Conservation (phyloP, 352 stramenopile species). For the Globisporangium spiculum region DNA sequence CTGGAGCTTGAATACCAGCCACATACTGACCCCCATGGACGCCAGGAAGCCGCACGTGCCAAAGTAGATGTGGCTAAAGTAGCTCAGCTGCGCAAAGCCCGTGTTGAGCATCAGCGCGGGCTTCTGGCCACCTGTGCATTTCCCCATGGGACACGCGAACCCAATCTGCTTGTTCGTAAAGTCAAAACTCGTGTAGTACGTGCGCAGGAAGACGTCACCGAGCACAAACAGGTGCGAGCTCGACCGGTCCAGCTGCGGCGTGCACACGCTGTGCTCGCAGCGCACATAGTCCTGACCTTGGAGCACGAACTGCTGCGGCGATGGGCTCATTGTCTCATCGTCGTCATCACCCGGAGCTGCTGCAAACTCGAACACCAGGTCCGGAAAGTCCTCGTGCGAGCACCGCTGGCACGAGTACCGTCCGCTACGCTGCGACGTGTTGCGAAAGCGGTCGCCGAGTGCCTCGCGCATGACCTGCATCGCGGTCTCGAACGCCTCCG, state of each 20-base stretch:
- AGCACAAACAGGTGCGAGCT: slow-evolving; percentile 25
- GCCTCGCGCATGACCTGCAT: slow-evolving; percentile 21
- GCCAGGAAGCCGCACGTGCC: slow-evolving; percentile 7
- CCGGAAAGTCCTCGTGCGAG: slow-evolving; percentile 28
- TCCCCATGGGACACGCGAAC: slow-evolving; percentile 27
- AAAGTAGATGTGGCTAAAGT: slow-evolving; percentile 11
- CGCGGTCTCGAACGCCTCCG: slow-evolving; percentile 11
- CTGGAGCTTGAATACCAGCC: slow-evolving; percentile 2
- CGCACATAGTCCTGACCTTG: slow-evolving; percentile 38
- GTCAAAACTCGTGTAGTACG: slow-evolving; percentile 46
- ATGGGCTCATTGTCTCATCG: background rate
- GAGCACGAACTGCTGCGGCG: slow-evolving; percentile 23
- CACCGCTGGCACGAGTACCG: slow-evolving; percentile 27
- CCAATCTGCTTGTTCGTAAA: slow-evolving; percentile 23
- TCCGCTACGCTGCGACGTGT: slow-evolving; percentile 12
- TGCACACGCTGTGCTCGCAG: slow-evolving; percentile 29
- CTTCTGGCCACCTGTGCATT: slow-evolving; percentile 8
- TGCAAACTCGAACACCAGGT: slow-evolving; percentile 25
- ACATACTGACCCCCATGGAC: background rate
- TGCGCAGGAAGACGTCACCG: slow-evolving; percentile 34
- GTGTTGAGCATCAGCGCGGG: slow-evolving; percentile 9
- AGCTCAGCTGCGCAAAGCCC: slow-evolving; percentile 10
- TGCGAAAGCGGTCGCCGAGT: slow-evolving; percentile 17
- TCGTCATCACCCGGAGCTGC: background rate
- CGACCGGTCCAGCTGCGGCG: slow-evolving; percentile 30